Base-by-base conservation (phyloP, 176 grass and related monocot genomes). In the Pontederia crassipes region DNA sequence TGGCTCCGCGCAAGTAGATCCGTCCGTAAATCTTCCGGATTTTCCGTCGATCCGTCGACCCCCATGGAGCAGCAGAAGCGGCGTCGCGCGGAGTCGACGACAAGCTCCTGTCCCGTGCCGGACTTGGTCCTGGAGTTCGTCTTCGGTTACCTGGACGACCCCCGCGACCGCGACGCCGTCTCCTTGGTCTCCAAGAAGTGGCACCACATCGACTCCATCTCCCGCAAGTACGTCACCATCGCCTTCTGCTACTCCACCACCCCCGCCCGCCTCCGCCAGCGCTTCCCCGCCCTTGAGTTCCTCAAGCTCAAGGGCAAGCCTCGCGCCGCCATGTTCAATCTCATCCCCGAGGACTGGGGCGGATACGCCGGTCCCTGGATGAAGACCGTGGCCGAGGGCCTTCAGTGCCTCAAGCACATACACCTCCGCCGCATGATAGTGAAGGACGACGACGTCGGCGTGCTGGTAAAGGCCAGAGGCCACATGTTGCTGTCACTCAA, bases 361-460 rank as follows among this genome's bases (percentile, higher is more conserved):
- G 58, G 58, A 11, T 60, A 60, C 27, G 58, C 80, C 0, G 9
- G 46, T 4, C 67, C 55, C 17, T 70, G 67, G 67, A 13, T 58
- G 12, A 11, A 12, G 8, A 54, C 20, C 28, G 32, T 70, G 16
- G 67, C 67, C 35, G 55, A 26, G 3, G 10, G 54, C 32, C 45
- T 70, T 17, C 2, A 18, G 18, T 28, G 65, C 49, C 48, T 77
- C 48, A 46, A 59, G 65, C 66, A 8, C 29, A 15, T 66, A 12
- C 52, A 2, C 48, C 70, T 68, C 45, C 52, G 83, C 74, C 71
- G 64, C 11, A 53, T 67, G 28, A 54, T 75, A n/a, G 29, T 27
- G 18, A 14, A 9, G 17, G 67, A 70, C 54, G 54, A 46, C 2
- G 54, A 70, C 40, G 47, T 70, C 45, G 67, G 0, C 10, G 67